Percentiles rank a stretch among this genome's conserved stretches.
Evolutionary conservation across 495 filamentous ascomycete genomes (phyloP).

Genomic region (Amniculicola lignicola): DNA sequence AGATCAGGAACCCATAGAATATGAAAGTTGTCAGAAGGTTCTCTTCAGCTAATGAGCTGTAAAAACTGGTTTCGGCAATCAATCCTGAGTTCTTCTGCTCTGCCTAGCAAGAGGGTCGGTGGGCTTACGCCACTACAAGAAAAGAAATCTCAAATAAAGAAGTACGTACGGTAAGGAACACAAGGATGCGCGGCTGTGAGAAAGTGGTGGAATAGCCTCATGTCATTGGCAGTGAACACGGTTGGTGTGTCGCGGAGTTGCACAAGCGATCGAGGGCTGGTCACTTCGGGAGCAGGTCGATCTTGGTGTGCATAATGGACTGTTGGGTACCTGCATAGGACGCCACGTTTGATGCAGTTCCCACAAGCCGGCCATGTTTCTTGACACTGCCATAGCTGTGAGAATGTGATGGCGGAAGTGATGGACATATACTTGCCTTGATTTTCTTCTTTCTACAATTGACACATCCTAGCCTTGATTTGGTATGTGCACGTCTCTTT

Average conservation of each 20-base stretch:
- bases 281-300: slow-evolving; percentile 15
- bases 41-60: no score
- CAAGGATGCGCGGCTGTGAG: slow-evolving; percentile 22
- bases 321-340: slow-evolving; percentile 19
- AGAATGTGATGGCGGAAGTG: not conserved
- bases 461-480: slow-evolving; percentile 22
- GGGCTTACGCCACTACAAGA: no score
- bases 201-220: slow-evolving; percentile 28
- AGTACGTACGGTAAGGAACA: slow-evolving; percentile 4
- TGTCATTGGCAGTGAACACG: slow-evolving; percentile 10
- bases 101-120: no score
- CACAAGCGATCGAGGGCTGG: slow-evolving; percentile 7
- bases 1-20: no score
- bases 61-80: no score
- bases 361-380: slow-evolving; percentile 26
- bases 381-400: slow-evolving; percentile 11
- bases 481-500: slow-evolving; percentile 25
- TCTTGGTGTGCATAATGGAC: slow-evolving; percentile 17
- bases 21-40: no score
- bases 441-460: slow-evolving; percentile 20
- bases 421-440: slow-evolving; percentile 8
- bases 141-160: not conserved
- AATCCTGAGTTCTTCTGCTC: no score
- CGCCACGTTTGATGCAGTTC: slow-evolving; percentile 21
- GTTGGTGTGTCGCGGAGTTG: slow-evolving; percentile 13